Conservation (phyloP, 2,329 filamentous ascomycete species). For the Sporothrix variecibatus region DNA sequence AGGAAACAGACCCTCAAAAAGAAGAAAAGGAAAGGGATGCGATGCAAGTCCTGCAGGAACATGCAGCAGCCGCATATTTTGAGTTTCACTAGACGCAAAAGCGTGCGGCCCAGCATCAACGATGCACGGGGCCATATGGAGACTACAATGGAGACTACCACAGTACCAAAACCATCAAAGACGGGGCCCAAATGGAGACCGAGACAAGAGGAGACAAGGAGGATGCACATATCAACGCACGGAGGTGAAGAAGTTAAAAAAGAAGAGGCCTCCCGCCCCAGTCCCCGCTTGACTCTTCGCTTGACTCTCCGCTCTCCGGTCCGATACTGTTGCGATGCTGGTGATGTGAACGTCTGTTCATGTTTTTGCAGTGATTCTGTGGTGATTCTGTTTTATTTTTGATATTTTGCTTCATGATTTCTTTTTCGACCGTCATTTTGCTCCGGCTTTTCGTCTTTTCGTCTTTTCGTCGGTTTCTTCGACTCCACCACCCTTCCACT, state of each 20-base stretch:
- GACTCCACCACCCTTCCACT: background rate
- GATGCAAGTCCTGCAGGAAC: background rate
- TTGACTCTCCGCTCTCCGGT: background rate
- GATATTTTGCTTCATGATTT: background rate
- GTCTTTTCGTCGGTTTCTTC: background rate
- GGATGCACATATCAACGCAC: background rate
- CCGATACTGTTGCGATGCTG: background rate
- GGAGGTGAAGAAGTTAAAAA: background rate
- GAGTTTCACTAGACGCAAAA: constrained; percentile 4
- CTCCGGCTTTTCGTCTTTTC: background rate
- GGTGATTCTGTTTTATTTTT: background rate
- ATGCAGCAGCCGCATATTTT: background rate
- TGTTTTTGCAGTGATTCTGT: background rate
- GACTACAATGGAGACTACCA: background rate
- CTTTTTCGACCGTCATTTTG: background rate
- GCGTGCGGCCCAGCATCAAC: background rate
- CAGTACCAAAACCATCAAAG: background rate
- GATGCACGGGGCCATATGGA: constrained; percentile 1
- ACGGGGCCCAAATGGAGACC: background rate
- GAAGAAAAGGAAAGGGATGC: background rate
- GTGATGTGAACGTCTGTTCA: background rate
- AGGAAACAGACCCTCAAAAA: background rate
- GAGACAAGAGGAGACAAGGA: background rate
- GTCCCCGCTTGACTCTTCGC: background rate
- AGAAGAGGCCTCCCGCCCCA: constrained; percentile 16